Evolutionary conservation across 495 filamentous ascomycete genomes (phyloP).

Genomic region (Choiromyces venosus): DNA sequence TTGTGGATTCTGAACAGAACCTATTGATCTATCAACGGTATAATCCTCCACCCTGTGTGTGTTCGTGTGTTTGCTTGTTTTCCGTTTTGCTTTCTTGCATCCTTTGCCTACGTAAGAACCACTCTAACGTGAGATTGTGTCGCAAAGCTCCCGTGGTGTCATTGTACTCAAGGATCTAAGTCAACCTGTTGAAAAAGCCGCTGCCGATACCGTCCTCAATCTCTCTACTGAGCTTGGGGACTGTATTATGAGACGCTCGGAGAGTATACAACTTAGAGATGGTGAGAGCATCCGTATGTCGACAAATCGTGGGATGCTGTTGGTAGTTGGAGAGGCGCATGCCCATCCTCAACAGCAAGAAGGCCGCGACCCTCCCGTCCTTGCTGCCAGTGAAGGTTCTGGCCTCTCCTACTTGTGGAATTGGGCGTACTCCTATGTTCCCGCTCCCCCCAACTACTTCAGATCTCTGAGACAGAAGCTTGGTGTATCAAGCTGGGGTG

Average conservation of each 20-base stretch:
- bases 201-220: conserved; percentile 29
- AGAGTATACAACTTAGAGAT: conserved; percentile 29
- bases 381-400: conserved; percentile 12
- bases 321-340: conserved; percentile 36
- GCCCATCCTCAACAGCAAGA: conserved; percentile 18
- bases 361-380: not conserved
- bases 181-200: conserved; percentile 19
- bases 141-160: conserved; percentile 26
- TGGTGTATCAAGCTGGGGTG: conserved; percentile 25
- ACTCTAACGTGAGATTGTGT: not conserved
- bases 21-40: conserved; percentile 39
- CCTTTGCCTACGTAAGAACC: not conserved
- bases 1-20: conserved; percentile 30
- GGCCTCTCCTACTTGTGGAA: conserved; percentile 29
- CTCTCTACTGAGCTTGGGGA: conserved; percentile 21
- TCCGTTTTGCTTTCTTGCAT: conserved; percentile 18
- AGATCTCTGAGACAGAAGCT: conserved; percentile 12
- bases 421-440: conserved; percentile 30
- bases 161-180: conserved; percentile 31
- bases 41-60: not conserved
- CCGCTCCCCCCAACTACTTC: not conserved
- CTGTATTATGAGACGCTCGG: conserved; percentile 33
- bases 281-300: conserved; percentile 36
- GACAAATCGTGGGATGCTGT: conserved; percentile 30
- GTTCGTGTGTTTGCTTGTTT: not conserved